Conservation (phyloP, 352 stramenopile species). For the Phytophthora parvispora region DNA sequence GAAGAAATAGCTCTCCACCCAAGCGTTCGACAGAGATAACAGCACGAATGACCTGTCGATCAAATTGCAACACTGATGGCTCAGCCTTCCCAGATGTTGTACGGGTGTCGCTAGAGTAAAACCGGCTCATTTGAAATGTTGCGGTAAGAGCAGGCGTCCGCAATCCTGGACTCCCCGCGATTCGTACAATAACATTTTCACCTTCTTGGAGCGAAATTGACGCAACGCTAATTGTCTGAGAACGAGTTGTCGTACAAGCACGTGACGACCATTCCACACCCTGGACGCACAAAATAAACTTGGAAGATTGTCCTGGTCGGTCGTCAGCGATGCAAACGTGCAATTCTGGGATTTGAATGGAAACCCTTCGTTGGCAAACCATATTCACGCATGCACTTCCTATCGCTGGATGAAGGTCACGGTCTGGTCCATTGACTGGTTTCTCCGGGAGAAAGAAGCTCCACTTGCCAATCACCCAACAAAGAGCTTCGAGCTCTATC, state of each 20-base stretch:
- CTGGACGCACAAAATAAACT: constrained; percentile 41
- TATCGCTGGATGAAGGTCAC: constrained; percentile 39
- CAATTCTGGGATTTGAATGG: constrained; percentile 39
- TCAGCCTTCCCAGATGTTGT: constrained; percentile 5
- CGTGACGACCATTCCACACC: constrained; percentile 44
- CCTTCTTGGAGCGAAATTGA: constrained; percentile 47
- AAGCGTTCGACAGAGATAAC: constrained; percentile 45
- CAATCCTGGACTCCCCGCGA: constrained; percentile 47
- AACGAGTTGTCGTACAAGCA: constrained; percentile 45
- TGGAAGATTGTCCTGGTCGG: constrained; percentile 16
- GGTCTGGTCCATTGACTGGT: constrained; percentile 19
- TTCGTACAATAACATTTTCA: constrained; percentile 41
- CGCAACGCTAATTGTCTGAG: constrained; percentile 33
- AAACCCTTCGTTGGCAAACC: constrained; percentile 43
- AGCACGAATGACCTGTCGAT: constrained; percentile 25
- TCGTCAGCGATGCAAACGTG: constrained; percentile 42
- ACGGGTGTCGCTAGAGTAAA: constrained; percentile 38
- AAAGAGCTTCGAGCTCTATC: constrained; percentile 69
- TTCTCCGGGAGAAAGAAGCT: constrained; percentile 75
- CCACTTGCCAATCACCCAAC: constrained; percentile 84
- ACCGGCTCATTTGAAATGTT: constrained; percentile 49
- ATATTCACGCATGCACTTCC: constrained; percentile 31
- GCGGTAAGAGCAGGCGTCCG: constrained; percentile 54
- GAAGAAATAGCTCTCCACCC: constrained; percentile 53
- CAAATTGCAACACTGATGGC: constrained; percentile 25